Conservation (phyloP, 306 rosid genomes). For the Pyrus bretschneideri region DNA sequence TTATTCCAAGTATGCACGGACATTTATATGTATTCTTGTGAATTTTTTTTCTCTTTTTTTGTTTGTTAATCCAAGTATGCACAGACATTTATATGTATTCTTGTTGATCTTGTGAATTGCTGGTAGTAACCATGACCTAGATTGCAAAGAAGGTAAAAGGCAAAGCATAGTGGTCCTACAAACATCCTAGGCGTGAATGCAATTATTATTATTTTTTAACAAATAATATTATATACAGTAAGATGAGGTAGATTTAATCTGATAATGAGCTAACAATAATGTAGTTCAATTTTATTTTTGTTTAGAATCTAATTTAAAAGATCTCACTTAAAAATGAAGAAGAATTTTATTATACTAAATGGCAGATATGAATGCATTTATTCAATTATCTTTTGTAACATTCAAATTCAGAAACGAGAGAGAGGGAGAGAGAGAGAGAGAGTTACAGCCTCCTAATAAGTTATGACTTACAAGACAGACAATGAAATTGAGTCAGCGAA, state of each 20-base stretch:
- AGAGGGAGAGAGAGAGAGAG: no score
- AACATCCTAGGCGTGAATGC: not conserved
- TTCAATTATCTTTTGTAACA: not conserved
- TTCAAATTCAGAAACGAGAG: no score
- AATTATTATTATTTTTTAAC: not conserved
- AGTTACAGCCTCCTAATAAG: not conserved
- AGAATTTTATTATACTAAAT: no score
- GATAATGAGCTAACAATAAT: no score
- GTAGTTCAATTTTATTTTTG: rapidly evolving
- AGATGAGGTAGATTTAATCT: no score
- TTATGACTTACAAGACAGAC: conserved; percentile 6
- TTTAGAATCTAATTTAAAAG: no score
- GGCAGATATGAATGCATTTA: not conserved
- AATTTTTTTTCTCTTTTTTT: not conserved
- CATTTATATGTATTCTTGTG: not conserved
- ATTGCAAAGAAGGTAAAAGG: not conserved
- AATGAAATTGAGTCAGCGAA: not conserved
- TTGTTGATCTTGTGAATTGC: not conserved
- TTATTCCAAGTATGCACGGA: not conserved
- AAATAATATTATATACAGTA: no score
- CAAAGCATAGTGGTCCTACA: not conserved
- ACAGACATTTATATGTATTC: not conserved
- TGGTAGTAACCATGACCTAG: not conserved
- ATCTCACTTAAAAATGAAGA: no score
- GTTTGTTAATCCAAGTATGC: no score